Conservation (phyloP, 2,329 filamentous ascomycete genomes). For the Rugonectria rugulosa region DNA sequence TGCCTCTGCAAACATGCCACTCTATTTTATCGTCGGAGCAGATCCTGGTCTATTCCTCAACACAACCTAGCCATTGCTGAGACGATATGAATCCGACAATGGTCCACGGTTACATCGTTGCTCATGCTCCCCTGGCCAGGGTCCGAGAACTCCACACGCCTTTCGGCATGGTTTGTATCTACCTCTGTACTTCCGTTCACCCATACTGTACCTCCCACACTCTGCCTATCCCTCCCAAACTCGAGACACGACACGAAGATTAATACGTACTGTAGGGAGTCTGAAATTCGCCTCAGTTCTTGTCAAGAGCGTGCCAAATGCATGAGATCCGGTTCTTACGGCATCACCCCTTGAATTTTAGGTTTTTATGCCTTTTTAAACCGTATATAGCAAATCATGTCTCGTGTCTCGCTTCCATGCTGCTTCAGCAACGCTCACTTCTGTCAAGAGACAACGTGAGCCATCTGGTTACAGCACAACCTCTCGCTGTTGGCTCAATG, state of each 20-base stretch:
- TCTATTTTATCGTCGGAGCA: slow-evolving; percentile 21
- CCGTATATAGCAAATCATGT: no score
- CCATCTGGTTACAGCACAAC: not conserved
- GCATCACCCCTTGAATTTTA: no score
- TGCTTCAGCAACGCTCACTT: not conserved
- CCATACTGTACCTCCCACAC: slow-evolving; percentile 2
- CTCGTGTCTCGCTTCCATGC: no score
- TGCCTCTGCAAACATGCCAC: slow-evolving; percentile 24
- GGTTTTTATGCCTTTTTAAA: no score
- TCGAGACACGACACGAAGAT: no score
- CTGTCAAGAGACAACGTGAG: not conserved
- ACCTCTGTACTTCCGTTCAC: slow-evolving; percentile 6
- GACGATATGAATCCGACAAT: slow-evolving; percentile 27
- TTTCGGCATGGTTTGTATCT: slow-evolving; percentile 16
- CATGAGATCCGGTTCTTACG: no score
- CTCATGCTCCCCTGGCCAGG: slow-evolving; percentile 20
- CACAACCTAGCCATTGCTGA: slow-evolving; percentile 26
- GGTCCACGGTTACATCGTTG: slow-evolving; percentile 27
- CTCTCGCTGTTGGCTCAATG: not conserved
- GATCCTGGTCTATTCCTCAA: slow-evolving; percentile 19
- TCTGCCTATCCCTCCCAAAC: not conserved
- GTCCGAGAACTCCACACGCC: slow-evolving; percentile 21
- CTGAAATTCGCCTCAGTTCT: no score
- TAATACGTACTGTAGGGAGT: no score
- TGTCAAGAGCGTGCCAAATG: no score